These are phyloP conservation scores for Globisporangium barbulae DNA, from an alignment of 352 stramenopile species.

Conservation along the genomic window DNA sequence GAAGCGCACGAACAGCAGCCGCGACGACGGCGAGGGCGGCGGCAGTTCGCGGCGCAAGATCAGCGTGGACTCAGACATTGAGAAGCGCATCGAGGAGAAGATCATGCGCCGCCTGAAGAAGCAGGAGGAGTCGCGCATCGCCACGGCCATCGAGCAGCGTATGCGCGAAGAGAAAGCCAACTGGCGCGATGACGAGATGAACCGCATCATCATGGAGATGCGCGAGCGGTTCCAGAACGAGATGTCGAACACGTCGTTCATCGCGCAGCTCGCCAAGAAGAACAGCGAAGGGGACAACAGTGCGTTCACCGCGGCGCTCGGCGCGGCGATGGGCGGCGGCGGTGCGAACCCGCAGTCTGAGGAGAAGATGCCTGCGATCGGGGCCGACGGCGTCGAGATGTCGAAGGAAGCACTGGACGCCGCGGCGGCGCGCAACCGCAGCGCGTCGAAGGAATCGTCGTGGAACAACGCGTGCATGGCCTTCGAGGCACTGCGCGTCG, in stretches of 20 bases:
- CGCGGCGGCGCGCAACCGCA: slow-evolving; percentile 33
- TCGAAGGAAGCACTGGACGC: slow-evolving; percentile 24
- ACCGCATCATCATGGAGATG: slow-evolving; percentile 89
- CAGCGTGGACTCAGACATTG: slow-evolving; percentile 71
- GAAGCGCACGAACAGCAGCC: slow-evolving; percentile 44
- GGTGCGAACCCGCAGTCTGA: slow-evolving; percentile 62
- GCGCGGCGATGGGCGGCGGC: background rate
- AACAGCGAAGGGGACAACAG: slow-evolving; percentile 37
- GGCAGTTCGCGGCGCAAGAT: slow-evolving; percentile 41
- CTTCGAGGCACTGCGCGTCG: slow-evolving; percentile 74
- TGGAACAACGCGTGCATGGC: slow-evolving; percentile 81
- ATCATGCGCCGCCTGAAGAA: slow-evolving; percentile 85
- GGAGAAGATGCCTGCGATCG: slow-evolving; percentile 46
- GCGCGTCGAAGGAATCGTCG: slow-evolving; percentile 68
- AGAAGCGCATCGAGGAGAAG: slow-evolving; percentile 87
- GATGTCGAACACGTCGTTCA: slow-evolving; percentile 65
- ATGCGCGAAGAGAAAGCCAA: slow-evolving; percentile 85
- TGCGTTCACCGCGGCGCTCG: background rate
- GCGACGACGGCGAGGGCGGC: slow-evolving; percentile 35
- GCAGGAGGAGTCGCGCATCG: slow-evolving; percentile 83
- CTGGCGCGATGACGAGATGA: slow-evolving; percentile 88
- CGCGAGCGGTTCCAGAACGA: slow-evolving; percentile 81
- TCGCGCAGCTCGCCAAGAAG: slow-evolving; percentile 62
- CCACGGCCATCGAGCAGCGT: slow-evolving; percentile 75
- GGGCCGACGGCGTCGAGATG: slow-evolving; percentile 15